Evolutionary conservation across 116 monocot species (phyloP), one percentile per base, ranked within the genome.

Genomic region (Papilionanthe hybrid): DNA sequence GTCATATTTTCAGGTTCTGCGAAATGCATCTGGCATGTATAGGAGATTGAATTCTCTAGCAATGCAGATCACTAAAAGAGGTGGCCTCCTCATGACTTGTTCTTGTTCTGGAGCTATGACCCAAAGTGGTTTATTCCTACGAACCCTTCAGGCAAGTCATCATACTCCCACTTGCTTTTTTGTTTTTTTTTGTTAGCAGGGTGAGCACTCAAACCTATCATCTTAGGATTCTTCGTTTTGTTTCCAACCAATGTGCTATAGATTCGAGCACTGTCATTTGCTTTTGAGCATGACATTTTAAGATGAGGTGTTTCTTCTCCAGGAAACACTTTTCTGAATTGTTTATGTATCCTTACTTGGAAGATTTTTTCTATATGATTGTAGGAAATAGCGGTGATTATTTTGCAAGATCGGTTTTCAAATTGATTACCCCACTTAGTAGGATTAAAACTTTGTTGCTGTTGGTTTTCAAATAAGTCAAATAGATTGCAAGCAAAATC

Each of bases 91-190:
- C 5, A 99, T 99, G 95, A 95, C 99, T 30, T 95, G 99, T 78
- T 99, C 99, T 9, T 99, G 99, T 78, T 99, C 99, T 72, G 95
- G 99, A 79, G 99, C 95, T 77, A 89, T 99, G 87, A 92, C 95
- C 74, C 99, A 95, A 86, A 99, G 92, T 78, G 91, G 95, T 68
- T 87, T 78, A 2, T 99, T 99, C 75, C 60, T 91, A 47, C 80
- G 85, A 28, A 89, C 85, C 23, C 89, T 99, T 83, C 95, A 99
- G 99, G 99, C 75, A 88, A 48, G 86, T 83, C 48, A 49, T 43
- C 32, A 37, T n/a, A 44, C 75, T 78, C 28, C 37, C 2, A 37
- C 32, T 32, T 13, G 29, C 11, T 32, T 71, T 32, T 71, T 71
- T 4, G 11, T 15, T 22, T 7, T 32, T 32, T 37, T 37, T 32